Evolutionary conservation across 2,329 filamentous ascomycete species (phyloP).

Genomic region (Fusarium sp.): DNA sequence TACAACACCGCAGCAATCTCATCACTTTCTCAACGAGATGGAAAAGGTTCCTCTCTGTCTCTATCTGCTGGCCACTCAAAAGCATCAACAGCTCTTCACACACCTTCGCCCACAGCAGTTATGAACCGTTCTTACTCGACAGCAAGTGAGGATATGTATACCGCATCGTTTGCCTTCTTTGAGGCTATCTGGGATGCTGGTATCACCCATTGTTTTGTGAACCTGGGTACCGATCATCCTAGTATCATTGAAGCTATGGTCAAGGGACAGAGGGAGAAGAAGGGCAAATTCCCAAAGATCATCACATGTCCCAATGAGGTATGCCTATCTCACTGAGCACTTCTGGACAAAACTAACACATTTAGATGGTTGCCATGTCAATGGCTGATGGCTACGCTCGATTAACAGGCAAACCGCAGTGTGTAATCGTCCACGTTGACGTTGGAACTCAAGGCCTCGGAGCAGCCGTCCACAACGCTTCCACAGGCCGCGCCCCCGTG

Average conservation of each 20-base stretch:
- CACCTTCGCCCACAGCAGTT: constrained; percentile 13
- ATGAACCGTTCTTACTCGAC: constrained; percentile 38
- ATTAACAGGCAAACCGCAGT: constrained; percentile 76
- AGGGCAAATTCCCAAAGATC: constrained; percentile 73
- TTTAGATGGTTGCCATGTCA: constrained; percentile 82
- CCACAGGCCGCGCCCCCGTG: constrained; percentile 76
- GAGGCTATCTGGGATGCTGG: constrained; percentile 80
- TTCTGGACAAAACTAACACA: constrained; percentile 3
- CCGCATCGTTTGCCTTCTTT: constrained; percentile 83
- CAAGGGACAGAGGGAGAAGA: constrained; percentile 74
- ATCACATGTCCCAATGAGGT: constrained; percentile 86
- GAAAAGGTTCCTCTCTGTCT: background rate
- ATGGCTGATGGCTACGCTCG: constrained; percentile 86
- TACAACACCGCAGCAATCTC: constrained; percentile 32
- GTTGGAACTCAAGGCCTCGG: constrained; percentile 83
- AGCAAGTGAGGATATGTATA: constrained; percentile 63
- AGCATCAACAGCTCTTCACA: constrained; percentile 11
- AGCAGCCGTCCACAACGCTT: constrained; percentile 82
- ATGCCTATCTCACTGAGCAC: constrained; percentile 16
- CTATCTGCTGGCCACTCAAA: constrained; percentile 5
- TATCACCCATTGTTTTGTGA: constrained; percentile 69
- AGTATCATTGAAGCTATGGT: constrained; percentile 84
- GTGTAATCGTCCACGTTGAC: constrained; percentile 82
- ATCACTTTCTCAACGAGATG: constrained; percentile 18
- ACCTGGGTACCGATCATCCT: constrained; percentile 77